Evolutionary conservation across 106 monocot species (phyloP), one percentile per base, ranked within the genome.

Genomic region (Ottelia alismoides): DNA sequence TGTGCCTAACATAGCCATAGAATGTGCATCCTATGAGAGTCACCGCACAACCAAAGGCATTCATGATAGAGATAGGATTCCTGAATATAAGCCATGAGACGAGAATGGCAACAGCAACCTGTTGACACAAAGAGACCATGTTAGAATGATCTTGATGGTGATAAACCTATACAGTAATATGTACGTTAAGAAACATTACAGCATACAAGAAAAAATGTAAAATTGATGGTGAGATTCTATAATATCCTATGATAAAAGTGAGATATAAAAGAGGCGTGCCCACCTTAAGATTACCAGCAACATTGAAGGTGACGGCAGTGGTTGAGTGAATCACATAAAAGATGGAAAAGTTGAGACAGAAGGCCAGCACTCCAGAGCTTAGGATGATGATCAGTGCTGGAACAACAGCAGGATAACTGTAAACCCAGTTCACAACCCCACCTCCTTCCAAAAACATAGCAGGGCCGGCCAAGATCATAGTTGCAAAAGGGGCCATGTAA

Each of bases 291-390:
- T 89, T 96, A 55, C 96, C 96, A 2, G 89, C 89, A 25, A 96
- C 89, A 18, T 96, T 96, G 72, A 96, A 96, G 29, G 96, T 89
- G 17, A 96, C 96, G 1, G 89, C 96, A 19, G 89, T 96, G 4
- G 96, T 96, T 16, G 89, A 96, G 44, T 96, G 89, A 47, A 96
- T 96, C 19, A 96, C 96, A 44, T 96, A 96, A 28, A 96, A 96
- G 58, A 96, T 96, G 20, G 96, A 89, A 76, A 96, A 96, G 57
- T 96, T 96, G 65, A 96, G 96, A 49, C 85, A 96, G 67, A 96
- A 96, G 2, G 96, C 96, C 40, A 84, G 30, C 2, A 89, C 67
- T 20, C 96, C 96, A 10, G 96, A 96, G 48, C 30, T 61, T 2
- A 89, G 31, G 47, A 96, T 96, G 16, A 96, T 85, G 58, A 85